phyloP scores from a whole-genome alignment of 148 eudicot species.

The Cornus florida region DNA sequence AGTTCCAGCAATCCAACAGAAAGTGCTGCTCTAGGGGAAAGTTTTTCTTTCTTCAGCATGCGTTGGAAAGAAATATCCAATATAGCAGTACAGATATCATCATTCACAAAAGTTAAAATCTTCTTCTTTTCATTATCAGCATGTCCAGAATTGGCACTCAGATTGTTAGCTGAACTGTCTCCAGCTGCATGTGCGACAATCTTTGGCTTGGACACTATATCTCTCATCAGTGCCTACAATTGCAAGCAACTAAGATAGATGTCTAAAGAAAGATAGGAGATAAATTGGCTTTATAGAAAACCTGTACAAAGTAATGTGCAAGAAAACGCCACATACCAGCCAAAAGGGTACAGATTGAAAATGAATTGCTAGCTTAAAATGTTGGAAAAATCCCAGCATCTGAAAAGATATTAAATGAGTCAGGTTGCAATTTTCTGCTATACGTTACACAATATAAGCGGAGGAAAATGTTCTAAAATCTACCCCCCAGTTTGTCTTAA shows the following conservation, averaged over 20 bases:
- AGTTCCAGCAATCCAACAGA: slow-evolving; percentile 66
- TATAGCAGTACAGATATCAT: slow-evolving; percentile 70
- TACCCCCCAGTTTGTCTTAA: neutral
- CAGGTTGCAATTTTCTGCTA: neutral
- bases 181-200: slow-evolving; percentile 37
- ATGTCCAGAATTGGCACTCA: slow-evolving; percentile 46
- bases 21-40: slow-evolving; percentile 52
- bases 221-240: slow-evolving; percentile 74
- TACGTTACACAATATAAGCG: neutral
- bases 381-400: slow-evolving; percentile 94
- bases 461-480: neutral
- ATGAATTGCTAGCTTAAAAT: slow-evolving; percentile 71
- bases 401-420: slow-evolving; percentile 33
- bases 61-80: slow-evolving; percentile 73
- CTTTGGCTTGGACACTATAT: slow-evolving; percentile 69
- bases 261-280: slow-evolving; percentile 5
- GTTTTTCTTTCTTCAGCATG: slow-evolving; percentile 81
- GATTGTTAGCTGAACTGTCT: slow-evolving; percentile 40
- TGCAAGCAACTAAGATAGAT: slow-evolving; percentile 19
- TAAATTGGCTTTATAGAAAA: neutral
- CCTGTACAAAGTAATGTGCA: neutral
- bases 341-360: slow-evolving; percentile 80
- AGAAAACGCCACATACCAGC: slow-evolving; percentile 61
- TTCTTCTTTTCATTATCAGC: slow-evolving; percentile 62
- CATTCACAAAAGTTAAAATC: slow-evolving; percentile 55